A percentile compares a stretch with the other conserved stretches of the same genome.
Conservation (phyloP, 2,329 filamentous ascomycete species). For the Colletotrichum sp. region DNA sequence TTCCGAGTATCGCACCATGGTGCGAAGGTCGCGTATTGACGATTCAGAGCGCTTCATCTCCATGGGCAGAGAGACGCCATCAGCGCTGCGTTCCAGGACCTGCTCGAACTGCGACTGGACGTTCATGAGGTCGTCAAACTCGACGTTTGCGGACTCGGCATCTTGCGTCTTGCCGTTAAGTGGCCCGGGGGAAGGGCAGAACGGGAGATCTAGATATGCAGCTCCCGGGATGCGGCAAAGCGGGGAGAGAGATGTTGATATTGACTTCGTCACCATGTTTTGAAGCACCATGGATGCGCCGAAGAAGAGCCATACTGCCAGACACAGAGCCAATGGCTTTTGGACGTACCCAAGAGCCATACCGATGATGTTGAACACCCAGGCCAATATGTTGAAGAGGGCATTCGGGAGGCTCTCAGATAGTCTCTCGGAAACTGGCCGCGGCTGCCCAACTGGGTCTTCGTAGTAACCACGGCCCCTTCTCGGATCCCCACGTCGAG, state of each 20-base stretch:
- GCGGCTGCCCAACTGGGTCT: background rate
- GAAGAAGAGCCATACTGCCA: conserved; percentile 66
- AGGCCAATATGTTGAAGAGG: conserved; percentile 47
- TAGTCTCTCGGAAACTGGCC: conserved; percentile 34
- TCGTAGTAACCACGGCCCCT: background rate
- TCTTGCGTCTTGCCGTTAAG: conserved; percentile 12
- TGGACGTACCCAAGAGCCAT: conserved; percentile 68
- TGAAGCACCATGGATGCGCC: conserved; percentile 64
- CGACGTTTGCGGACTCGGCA: conserved; percentile 42
- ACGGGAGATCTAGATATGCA: conserved; percentile 65
- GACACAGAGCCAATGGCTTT: conserved; percentile 64
- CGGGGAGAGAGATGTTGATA: conserved; percentile 68
- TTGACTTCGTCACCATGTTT: conserved; percentile 66
- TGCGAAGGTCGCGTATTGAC: conserved; percentile 75
- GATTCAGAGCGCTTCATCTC: conserved; percentile 82
- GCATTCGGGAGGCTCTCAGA: conserved; percentile 39
- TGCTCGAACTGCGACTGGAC: conserved; percentile 80
- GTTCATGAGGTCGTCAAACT: conserved; percentile 78
- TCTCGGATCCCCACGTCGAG: conserved; percentile 19
- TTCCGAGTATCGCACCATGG: conserved; percentile 72
- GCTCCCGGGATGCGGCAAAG: conserved; percentile 73
- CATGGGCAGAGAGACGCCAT: conserved; percentile 71
- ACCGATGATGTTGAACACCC: conserved; percentile 60
- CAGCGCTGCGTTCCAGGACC: conserved; percentile 70
- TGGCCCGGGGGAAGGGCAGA: conserved; percentile 53